Conservation (phyloP, 805 yeast genomes). For the Zygosaccharomyces pseudorouxii region DNA sequence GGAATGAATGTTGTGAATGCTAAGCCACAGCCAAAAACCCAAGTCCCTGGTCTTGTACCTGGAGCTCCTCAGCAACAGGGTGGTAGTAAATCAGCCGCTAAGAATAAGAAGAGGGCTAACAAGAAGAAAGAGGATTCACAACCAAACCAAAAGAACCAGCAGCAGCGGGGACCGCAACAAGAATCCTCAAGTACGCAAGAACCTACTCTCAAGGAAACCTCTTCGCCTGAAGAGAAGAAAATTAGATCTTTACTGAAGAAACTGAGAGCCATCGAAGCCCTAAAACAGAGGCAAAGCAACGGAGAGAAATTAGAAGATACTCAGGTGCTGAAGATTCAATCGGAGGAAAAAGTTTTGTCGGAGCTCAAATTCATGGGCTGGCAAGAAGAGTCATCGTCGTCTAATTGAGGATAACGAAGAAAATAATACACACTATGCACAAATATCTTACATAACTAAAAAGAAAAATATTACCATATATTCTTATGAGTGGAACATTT, state of each 20-base stretch:
- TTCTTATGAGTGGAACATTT: neutral
- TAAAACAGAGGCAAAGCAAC: conserved; percentile 76
- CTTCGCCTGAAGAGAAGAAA: conserved; percentile 86
- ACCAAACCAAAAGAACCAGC: conserved; percentile 33
- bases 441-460: neutral
- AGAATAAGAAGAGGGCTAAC: conserved; percentile 62
- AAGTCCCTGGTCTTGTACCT: conserved; percentile 47
- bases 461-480: neutral
- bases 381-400: conserved; percentile 35
- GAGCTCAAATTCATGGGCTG: conserved; percentile 79
- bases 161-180: conserved; percentile 13
- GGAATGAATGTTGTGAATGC: conserved; percentile 27
- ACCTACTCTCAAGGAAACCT: conserved; percentile 29
- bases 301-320: conserved; percentile 91
- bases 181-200: neutral
- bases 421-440: neutral
- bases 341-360: conserved; percentile 73
- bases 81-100: conserved; percentile 40
- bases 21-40: conserved; percentile 32
- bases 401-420: neutral
- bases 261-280: conserved; percentile 88
- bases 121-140: conserved; percentile 68
- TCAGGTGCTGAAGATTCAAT: conserved; percentile 81
- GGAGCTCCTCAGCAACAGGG: conserved; percentile 9
- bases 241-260: conserved; percentile 86